phyloP scores from a whole-genome alignment of 2,329 filamentous ascomycete species.

The Apiospora sp. region DNA sequence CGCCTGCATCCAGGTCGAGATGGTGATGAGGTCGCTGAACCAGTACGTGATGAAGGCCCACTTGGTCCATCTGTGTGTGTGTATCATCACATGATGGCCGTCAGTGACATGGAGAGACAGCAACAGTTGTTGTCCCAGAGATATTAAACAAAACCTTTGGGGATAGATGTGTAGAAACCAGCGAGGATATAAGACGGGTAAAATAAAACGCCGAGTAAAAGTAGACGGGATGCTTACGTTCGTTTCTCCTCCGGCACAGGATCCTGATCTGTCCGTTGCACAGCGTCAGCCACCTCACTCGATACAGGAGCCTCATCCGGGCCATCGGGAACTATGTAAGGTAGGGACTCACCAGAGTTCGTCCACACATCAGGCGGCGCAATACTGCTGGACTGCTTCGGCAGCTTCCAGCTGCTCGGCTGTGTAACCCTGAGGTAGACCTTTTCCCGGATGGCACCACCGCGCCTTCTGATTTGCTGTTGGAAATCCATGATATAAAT shows the following conservation, averaged over 20 bases:
- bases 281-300: not conserved
- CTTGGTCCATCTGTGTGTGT: conserved; percentile 45
- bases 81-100: not conserved
- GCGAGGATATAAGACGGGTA: not conserved
- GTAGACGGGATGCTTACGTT: conserved; percentile 34
- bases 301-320: not conserved
- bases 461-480: conserved; percentile 28
- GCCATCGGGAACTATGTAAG: not conserved
- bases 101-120: not conserved
- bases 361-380: conserved; percentile 43
- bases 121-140: no score
- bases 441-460: conserved; percentile 34
- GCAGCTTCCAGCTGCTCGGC: conserved; percentile 41
- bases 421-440: conserved; percentile 34
- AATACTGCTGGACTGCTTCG: conserved; percentile 42
- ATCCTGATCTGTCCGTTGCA: conserved; percentile 35
- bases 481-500: conserved; percentile 29
- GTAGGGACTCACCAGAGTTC: conserved; percentile 34
- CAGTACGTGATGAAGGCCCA: conserved; percentile 57
- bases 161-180: not conserved
- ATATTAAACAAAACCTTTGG: not conserved
- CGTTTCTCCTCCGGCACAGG: conserved; percentile 47
- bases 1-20: conserved; percentile 41
- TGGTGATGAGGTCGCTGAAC: conserved; percentile 53
- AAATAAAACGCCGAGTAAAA: not conserved